phyloP scores from a whole-genome alignment of 345 rosid species.

The Gossypioides kirkii region DNA sequence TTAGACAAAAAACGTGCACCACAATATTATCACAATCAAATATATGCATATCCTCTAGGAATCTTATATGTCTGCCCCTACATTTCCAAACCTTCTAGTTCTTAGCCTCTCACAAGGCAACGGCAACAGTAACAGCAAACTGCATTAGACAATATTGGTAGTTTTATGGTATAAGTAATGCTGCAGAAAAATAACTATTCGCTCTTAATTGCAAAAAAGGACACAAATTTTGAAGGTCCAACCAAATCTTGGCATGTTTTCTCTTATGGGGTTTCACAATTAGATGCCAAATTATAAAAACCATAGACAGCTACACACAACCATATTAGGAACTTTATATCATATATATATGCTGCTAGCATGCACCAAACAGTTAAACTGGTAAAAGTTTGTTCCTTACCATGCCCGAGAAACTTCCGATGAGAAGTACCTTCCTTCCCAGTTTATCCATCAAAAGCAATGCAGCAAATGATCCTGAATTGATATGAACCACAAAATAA shows the following conservation, averaged over 20 bases:
- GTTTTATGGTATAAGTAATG: neutral
- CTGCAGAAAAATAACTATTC: neutral
- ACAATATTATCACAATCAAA: neutral
- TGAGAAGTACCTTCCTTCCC: conserved; percentile 80
- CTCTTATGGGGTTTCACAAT: neutral
- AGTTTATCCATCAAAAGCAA: conserved; percentile 88
- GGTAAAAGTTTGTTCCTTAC: conserved; percentile 33
- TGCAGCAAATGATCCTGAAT: conserved; percentile 68
- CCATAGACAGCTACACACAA: neutral
- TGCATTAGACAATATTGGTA: neutral
- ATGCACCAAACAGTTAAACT: neutral
- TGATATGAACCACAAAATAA: conserved; percentile 12
- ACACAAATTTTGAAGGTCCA: neutral
- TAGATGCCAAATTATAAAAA: neutral
- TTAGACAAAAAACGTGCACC: neutral
- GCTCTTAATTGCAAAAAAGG: neutral
- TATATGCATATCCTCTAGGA: neutral
- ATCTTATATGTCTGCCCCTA: neutral
- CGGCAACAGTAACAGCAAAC: neutral
- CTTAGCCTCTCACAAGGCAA: neutral
- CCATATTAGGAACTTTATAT: neutral
- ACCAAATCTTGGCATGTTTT: neutral
- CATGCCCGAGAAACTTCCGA: conserved; percentile 86
- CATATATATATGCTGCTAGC: neutral
- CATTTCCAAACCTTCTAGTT: neutral